Conservation (phyloP, 1,284 basidiomycete species). For the Cutaneotrichosporon spelunceum region DNA sequence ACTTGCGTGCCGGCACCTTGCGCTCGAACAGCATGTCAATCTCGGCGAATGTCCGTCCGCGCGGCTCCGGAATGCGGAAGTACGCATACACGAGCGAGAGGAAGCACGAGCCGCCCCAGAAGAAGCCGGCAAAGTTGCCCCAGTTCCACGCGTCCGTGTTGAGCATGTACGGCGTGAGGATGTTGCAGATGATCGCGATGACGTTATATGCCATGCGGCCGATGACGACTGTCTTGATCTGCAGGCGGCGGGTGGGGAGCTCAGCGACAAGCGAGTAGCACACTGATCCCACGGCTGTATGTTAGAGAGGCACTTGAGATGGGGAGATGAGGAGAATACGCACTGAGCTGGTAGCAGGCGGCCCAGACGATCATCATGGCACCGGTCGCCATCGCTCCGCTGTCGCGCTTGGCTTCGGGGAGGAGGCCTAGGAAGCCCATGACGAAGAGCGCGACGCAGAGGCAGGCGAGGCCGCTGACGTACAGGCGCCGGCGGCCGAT, state of each 20-base stretch:
- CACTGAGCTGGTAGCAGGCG: conserved; percentile 43
- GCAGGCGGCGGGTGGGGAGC: conserved; percentile 53
- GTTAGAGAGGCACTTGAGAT: not conserved
- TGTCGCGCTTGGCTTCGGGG: conserved; percentile 28
- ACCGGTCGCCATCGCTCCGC: conserved; percentile 50
- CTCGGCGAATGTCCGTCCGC: conserved; percentile 52
- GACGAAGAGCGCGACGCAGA: conserved; percentile 53
- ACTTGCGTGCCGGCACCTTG: conserved; percentile 32
- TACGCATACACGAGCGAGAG: conserved; percentile 40
- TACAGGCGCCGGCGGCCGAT: conserved; percentile 54
- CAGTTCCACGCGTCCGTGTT: conserved; percentile 53
- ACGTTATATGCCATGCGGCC: conserved; percentile 51
- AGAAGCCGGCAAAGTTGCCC: conserved; percentile 37
- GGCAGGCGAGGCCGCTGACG: conserved; percentile 52
- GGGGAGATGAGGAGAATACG: not conserved
- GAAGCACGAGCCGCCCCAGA: conserved; percentile 39
- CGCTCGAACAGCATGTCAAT: conserved; percentile 51
- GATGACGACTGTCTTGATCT: conserved; percentile 57
- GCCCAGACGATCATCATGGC: conserved; percentile 53
- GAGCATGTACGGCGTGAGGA: conserved; percentile 54
- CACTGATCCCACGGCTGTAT: conserved; percentile 39
- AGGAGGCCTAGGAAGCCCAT: conserved; percentile 55
- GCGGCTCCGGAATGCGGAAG: conserved; percentile 42
- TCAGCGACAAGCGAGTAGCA: conserved; percentile 53
- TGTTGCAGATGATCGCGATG: conserved; percentile 51